Base-by-base conservation (phyloP, 2,329 filamentous ascomycete genomes). In the Blumeria graminis region DNA sequence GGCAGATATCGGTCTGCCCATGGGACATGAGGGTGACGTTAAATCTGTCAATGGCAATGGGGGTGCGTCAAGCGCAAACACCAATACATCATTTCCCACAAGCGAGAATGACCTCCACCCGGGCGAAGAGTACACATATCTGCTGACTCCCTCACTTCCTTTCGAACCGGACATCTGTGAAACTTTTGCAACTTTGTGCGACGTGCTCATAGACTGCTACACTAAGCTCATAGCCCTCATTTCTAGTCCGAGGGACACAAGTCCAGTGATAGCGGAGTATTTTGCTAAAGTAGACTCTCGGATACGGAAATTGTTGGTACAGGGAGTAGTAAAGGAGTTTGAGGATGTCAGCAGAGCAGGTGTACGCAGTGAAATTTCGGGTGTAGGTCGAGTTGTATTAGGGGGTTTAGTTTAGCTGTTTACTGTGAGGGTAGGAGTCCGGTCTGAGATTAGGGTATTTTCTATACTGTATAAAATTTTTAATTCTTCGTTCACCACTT, bases 91-190 rank as follows among this genome's bases (percentile, higher is more conserved):
- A 28, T 79, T 81, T 64, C 75, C 71, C 56, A 75, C 74, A 55
- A 77, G 74, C 60, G 78, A 75, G 63, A 76, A 73, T 7, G 84
- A 87, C 60, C 74, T 87, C 28, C 71, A 85, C 0, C 82, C 84
- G 0, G 87, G 88, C 39, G 88, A 94, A 65, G 86, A 93, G 64
- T 98, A 95, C 68, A 80, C 81, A 0, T 82, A 90, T 67, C 74
- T 98, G 1, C 75, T 95, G 18, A 96, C 90, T n/a, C 92, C 92
- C 0, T 83, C 81, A 14, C 71, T 98, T 52, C 92, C 92, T 0
- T 98, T 98, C 65, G 89, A 96, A 61, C 92, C 92, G 0, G 92
- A 98, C 69, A 98, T 94, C 65, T 92, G 90, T 68, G 88, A 93
- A 71, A 95, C 89, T 0, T 96, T 96, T 70, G 84, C 88, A 13